Conservation (phyloP, 2,329 filamentous ascomycete species). For the Aquanectria penicillioides region DNA sequence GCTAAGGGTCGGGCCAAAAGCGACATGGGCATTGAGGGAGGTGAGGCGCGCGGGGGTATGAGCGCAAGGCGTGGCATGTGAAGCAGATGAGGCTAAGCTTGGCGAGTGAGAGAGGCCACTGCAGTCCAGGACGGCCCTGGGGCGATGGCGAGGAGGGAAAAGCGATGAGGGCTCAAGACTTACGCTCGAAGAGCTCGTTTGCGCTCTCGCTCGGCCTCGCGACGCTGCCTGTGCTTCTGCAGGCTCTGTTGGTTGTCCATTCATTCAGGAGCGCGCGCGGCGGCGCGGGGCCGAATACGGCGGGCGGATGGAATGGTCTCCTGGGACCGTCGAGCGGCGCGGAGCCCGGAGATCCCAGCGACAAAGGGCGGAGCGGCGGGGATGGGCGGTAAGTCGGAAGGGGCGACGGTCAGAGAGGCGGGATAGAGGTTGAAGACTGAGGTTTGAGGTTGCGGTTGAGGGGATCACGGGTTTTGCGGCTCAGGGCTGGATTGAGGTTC, state of each 20-base stretch:
- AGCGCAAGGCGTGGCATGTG: neutral
- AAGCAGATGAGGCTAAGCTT: neutral
- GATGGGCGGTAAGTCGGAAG: conserved; percentile 10
- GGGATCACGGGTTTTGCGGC: conserved; percentile 41
- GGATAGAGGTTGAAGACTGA: conserved; percentile 12
- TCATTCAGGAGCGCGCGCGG: conserved; percentile 36
- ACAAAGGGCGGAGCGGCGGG: conserved; percentile 25
- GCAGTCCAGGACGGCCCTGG: neutral
- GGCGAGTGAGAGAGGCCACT: neutral
- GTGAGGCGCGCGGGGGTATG: neutral
- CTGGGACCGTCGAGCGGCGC: conserved; percentile 39
- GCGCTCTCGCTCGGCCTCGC: conserved; percentile 43
- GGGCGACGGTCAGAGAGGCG: conserved; percentile 19
- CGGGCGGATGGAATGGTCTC: conserved; percentile 33
- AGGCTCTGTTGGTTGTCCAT: conserved; percentile 44
- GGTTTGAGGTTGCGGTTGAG: conserved; percentile 36
- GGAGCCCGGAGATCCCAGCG: conserved; percentile 42
- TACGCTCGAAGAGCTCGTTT: conserved; percentile 43
- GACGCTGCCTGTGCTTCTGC: conserved; percentile 43
- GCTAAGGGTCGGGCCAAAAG: neutral
- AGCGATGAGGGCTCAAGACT: conserved; percentile 19
- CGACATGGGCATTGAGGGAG: neutral
- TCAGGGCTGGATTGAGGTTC: conserved; percentile 39
- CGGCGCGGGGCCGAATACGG: conserved; percentile 42
- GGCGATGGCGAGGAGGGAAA: neutral